Evolutionary conservation across 2,329 filamentous ascomycete genomes (phyloP), one percentile per base, ranked within the genome.

Genomic region (Drechmeria coniospora): DNA sequence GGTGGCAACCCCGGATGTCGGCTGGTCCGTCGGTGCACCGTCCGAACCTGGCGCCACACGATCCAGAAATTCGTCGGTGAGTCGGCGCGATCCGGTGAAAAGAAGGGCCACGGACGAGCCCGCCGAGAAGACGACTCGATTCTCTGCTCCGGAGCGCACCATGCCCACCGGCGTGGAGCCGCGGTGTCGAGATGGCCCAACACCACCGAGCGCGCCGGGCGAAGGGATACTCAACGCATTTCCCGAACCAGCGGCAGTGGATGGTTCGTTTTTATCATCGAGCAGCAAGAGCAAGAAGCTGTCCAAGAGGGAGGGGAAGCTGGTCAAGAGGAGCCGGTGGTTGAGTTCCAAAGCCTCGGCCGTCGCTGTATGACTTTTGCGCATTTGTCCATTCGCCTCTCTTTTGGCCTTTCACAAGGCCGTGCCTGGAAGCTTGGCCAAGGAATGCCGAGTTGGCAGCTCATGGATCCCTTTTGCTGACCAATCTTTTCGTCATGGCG

Each of bases 121-220:
- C 28, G 31, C 21, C n/a, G 20, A 36, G 25, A 39, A 39, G 29
- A 32, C 35, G 14, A 36, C 41, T n/a, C 37, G 42, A n/a, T 46
- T 50, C 29, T 37, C 43, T 2, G 49, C 50, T 24, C 28, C 49
- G 11, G 45, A 48, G 26, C 40, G 40, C 6, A 49, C 52, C 26
- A 37, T 46, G n/a, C 44, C 49, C 3, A 32, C 20, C 12, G 25
- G 40, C 25, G 23, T 41, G 2, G 41, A 39, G 27, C 13, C 35
- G 23, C n/a, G 28, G 28, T 10, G 21, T 27, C n/a, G 21, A 9
- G 19, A 31, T 10, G 24, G 31, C 22, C 31, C 29, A 25, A 28
- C 36, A 17, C 35, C 34, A 13, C 27, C 34, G 25, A 28, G 30
- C 3, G 17, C 30, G 16, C 25, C 32, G 3, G 34, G 30, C 2